These are phyloP conservation scores for Epithele typhae DNA, from an alignment of 768 basidiomycete genomes.

Conservation along the genomic window DNA sequence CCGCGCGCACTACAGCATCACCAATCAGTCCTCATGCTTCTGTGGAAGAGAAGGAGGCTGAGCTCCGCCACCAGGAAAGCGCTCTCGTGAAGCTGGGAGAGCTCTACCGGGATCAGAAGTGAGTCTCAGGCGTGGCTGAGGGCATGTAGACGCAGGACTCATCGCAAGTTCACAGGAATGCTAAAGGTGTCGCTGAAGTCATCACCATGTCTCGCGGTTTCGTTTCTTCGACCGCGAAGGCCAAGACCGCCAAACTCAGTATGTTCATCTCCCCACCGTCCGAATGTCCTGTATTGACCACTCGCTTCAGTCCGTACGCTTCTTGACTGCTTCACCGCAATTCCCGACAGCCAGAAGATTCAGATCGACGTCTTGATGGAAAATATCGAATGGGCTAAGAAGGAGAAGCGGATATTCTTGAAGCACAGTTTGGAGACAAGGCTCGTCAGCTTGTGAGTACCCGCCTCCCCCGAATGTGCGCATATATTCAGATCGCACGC, in stretches of 20 bases:
- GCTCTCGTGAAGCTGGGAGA: slow-evolving; percentile 84
- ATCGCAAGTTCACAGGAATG: slow-evolving; percentile 55
- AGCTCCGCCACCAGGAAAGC: slow-evolving; percentile 74
- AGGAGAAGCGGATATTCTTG: slow-evolving; percentile 91
- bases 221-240: slow-evolving; percentile 94
- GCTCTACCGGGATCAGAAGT: slow-evolving; percentile 85
- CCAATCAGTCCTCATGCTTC: slow-evolving; percentile 12
- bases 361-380: slow-evolving; percentile 87
- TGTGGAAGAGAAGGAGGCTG: slow-evolving; percentile 45
- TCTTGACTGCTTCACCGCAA: slow-evolving; percentile 81
- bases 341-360: slow-evolving; percentile 66
- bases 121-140: slow-evolving; percentile 22
- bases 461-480: slow-evolving; percentile 1
- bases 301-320: slow-evolving; percentile 77
- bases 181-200: slow-evolving; percentile 78
- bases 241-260: slow-evolving; percentile 97
- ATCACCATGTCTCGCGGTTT: slow-evolving; percentile 77
- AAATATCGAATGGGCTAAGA: slow-evolving; percentile 89
- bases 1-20: slow-evolving; percentile 1
- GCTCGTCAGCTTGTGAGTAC: slow-evolving; percentile 64
- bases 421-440: slow-evolving; percentile 92
- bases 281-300: neutral
- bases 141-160: neutral
- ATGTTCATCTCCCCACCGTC: slow-evolving; percentile 22
- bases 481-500: neutral